These are phyloP conservation scores for Ophiostoma fasciatum DNA, from an alignment of 2,329 filamentous ascomycete genomes.

Conservation along the genomic window DNA sequence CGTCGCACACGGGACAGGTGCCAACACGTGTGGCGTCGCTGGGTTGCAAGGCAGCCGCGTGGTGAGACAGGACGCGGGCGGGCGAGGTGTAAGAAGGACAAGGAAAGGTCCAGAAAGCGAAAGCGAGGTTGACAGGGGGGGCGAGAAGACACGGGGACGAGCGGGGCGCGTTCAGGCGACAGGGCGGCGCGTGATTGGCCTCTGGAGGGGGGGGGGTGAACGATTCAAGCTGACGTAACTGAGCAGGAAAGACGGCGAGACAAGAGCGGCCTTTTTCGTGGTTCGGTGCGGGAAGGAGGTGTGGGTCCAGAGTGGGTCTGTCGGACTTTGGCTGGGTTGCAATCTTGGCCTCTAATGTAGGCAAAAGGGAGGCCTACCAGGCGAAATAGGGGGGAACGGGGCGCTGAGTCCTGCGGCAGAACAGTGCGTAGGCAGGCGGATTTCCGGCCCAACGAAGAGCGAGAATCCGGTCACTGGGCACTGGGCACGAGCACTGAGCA, in stretches of 20 bases:
- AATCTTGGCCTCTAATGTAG: constrained; percentile 7
- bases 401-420: constrained; percentile 6
- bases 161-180: constrained; percentile 2
- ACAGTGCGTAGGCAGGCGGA: constrained; percentile 5
- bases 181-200: constrained; percentile 12
- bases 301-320: constrained; percentile 6
- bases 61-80: constrained; percentile 8
- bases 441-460: constrained; percentile 16
- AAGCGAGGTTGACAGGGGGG: too few relatives aligned
- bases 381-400: constrained; percentile 3
- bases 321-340: constrained; percentile 4
- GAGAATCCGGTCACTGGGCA: too few relatives aligned
- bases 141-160: not conserved
- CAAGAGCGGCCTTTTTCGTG: constrained; percentile 1
- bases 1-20: too few relatives aligned
- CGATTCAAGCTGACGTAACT: constrained; percentile 14
- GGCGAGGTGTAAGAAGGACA: constrained; percentile 3
- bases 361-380: constrained; percentile 3
- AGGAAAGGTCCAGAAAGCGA: constrained; percentile 1
- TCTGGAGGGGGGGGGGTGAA: not conserved
- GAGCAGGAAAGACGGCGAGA: constrained; percentile 2
- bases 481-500: constrained; percentile 8
- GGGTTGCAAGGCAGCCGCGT: constrained; percentile 12
- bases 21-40: constrained; percentile 7
- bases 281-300: constrained; percentile 1